Base-by-base conservation (phyloP, 148 eudicot genomes). In the Bassia scoparia region DNA sequence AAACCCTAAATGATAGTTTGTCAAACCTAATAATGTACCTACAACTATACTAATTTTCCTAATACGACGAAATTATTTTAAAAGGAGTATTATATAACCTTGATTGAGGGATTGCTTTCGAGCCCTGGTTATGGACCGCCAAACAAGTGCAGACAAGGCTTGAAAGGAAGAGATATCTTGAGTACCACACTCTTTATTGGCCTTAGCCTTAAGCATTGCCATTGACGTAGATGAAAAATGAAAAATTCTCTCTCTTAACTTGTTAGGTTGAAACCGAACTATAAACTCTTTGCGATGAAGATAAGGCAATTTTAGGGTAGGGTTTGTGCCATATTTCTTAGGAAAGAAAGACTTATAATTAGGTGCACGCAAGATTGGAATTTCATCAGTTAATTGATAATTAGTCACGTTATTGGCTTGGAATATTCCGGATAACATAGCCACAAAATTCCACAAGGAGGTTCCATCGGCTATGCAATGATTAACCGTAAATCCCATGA, bases 71-170 rank as follows among this genome's bases (percentile, higher is more conserved):
- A n/a, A n/a, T n/a, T n/a, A n/a, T n/a, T n/a, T n/a, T n/a, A n/a
- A n/a, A n/a, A n/a, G n/a, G n/a, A n/a, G n/a, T n/a, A 43, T 8
- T 7, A 43, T 50, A 8, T 2, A 15, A 72, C 77, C 68, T 50
- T 89, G 84, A 1, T 15, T 11, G 0, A 53, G 71, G 1, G 70
- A 53, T n/a, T 84, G 73, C 1, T 81, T 79, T 65, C 89, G 77
- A 1, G 92, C 92, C 26, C 86, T 85, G 7, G 87, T 89, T 50
- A 92, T 91, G 15, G 89, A 77, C 13, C 89, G 79, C 97, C 97
- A 89, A 9, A 89, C 76, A 67, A 81, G 87, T 16, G 88, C 90
- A 18, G 81, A 64, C 2, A 92, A 83, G 21, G 97, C 90, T 64
- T 87, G 92, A 69, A 87, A 91, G 0, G 95, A 92, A 10, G 61